These are phyloP conservation scores for Septoria linicola DNA, from an alignment of 2,329 filamentous ascomycete genomes.

Conservation along the genomic window DNA sequence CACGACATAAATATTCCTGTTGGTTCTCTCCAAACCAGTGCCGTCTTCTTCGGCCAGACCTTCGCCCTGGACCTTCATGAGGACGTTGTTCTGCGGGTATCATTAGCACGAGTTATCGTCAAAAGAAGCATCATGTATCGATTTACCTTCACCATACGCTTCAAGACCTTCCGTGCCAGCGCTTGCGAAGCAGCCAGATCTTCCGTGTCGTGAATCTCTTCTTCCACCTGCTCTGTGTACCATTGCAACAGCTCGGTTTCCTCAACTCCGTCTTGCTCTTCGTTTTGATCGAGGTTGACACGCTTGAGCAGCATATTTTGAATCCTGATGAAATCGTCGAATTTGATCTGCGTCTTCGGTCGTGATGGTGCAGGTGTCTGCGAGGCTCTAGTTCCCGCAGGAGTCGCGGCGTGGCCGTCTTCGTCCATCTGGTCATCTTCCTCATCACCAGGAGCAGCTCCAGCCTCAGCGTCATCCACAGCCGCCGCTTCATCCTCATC, in stretches of 20 bases:
- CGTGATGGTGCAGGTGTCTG: constrained; percentile 45
- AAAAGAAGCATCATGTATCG: not conserved
- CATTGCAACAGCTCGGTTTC: constrained; percentile 78
- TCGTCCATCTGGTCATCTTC: constrained; percentile 55
- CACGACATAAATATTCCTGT: constrained; percentile 73
- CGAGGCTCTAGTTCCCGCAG: constrained; percentile 44
- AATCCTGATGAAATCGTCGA: constrained; percentile 91
- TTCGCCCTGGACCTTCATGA: constrained; percentile 70
- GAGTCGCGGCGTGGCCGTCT: constrained; percentile 35
- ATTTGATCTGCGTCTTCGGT: constrained; percentile 83
- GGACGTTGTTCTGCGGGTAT: constrained; percentile 54
- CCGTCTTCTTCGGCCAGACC: constrained; percentile 79
- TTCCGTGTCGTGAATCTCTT: constrained; percentile 75
- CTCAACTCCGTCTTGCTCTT: constrained; percentile 76
- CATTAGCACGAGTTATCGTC: constrained; percentile 10
- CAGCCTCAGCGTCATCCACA: constrained; percentile 52
- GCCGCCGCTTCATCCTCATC: constrained; percentile 59
- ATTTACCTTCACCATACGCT: constrained; percentile 87
- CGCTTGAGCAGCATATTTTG: constrained; percentile 80
- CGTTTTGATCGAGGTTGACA: constrained; percentile 77
- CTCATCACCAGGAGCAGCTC: constrained; percentile 41
- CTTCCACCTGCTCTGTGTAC: constrained; percentile 91
- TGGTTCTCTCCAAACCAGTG: constrained; percentile 51
- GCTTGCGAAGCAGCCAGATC: constrained; percentile 73
- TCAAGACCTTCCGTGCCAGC: constrained; percentile 80